Conservation (phyloP, 2,329 filamentous ascomycete genomes). For the Cladophialophora psammophila region DNA sequence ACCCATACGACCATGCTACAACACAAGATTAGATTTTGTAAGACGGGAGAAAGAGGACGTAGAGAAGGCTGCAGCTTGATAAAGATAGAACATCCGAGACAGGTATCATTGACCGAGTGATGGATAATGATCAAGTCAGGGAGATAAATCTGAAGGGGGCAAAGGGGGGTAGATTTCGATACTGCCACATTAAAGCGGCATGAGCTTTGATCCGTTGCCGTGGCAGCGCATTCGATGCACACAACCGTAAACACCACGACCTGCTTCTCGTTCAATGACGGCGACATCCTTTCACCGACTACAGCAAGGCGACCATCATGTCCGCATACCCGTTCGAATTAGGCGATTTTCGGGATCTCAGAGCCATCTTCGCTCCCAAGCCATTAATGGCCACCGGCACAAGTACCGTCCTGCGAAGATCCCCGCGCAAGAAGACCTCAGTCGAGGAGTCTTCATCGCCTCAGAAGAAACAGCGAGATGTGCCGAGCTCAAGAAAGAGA, state of each 20-base stretch:
- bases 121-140: neutral
- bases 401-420: constrained; percentile 30
- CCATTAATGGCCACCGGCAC: constrained; percentile 32
- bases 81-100: neutral
- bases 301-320: neutral
- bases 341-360: constrained; percentile 33
- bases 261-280: neutral
- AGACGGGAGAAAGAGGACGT: neutral
- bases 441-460: neutral
- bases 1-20: constrained; percentile 2
- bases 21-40: constrained; percentile 6
- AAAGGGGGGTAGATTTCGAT: neutral
- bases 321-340: neutral
- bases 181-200: neutral
- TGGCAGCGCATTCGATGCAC: neutral
- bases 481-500: neutral
- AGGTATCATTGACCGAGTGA: neutral
- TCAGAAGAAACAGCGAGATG: constrained; percentile 16
- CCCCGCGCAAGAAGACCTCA: constrained; percentile 35
- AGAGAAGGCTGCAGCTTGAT: neutral
- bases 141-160: too few species aligned
- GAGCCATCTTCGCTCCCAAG: constrained; percentile 32
- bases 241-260: neutral
- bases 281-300: neutral
- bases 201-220: constrained; percentile 4